Conservation (phyloP, 2,329 filamentous ascomycete species). For the Colletotrichum karsti region DNA sequence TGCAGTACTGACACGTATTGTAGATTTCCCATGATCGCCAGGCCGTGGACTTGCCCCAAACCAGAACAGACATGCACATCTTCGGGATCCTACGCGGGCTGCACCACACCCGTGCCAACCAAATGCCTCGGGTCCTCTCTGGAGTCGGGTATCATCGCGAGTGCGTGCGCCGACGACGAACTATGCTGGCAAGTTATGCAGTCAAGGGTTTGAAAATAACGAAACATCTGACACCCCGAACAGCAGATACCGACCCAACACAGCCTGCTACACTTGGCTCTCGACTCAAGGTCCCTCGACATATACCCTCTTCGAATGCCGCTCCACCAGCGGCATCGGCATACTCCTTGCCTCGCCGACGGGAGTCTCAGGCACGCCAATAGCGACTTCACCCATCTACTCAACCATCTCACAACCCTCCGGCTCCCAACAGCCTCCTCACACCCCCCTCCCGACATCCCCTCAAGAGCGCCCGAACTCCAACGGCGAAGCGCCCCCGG, state of each 20-base stretch:
- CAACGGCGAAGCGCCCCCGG: background rate
- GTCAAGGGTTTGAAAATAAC: too few relatives aligned
- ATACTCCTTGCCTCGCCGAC: background rate
- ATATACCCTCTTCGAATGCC: background rate
- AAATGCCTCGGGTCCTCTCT: background rate
- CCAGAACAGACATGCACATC: background rate
- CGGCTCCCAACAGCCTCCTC: too few relatives aligned
- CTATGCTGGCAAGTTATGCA: constrained; percentile 4
- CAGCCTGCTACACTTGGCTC: constrained; percentile 1
- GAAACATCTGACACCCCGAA: background rate
- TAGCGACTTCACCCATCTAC: background rate
- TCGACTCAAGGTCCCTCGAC: background rate
- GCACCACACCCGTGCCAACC: background rate
- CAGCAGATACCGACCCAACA: background rate
- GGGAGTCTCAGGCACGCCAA: background rate
- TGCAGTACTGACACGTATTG: too few relatives aligned
- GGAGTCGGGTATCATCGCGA: background rate
- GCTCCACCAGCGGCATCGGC: background rate
- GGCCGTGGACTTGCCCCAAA: background rate
- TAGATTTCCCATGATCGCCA: background rate
- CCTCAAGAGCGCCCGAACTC: background rate
- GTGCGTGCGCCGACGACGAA: background rate
- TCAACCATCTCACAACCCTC: background rate
- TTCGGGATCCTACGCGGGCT: constrained; percentile 9
- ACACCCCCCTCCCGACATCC: background rate